phyloP scores from a whole-genome alignment of 495 filamentous ascomycete genomes.

The Penicillium robsamsonii region DNA sequence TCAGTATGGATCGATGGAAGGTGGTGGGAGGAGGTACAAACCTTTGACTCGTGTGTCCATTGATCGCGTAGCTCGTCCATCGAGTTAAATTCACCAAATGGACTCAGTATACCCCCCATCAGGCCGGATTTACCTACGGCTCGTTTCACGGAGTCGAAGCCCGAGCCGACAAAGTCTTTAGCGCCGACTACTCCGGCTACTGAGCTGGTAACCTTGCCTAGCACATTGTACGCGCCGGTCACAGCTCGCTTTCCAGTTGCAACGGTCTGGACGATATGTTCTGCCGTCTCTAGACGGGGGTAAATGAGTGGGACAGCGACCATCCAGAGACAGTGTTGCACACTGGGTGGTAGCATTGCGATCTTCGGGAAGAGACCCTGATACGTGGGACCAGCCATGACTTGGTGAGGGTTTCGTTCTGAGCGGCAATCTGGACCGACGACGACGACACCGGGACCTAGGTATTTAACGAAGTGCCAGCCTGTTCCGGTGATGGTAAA shows the following conservation, averaged over 20 bases:
- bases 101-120: constrained; percentile 90
- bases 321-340: constrained; percentile 97
- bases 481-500: constrained; percentile 97
- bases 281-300: constrained; percentile 85
- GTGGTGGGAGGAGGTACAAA: constrained; percentile 23
- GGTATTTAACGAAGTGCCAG: constrained; percentile 97
- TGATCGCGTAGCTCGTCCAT: constrained; percentile 91
- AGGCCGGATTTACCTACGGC: constrained; percentile 91
- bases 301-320: constrained; percentile 87
- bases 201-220: constrained; percentile 90
- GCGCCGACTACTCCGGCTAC: constrained; percentile 93
- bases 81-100: constrained; percentile 96
- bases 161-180: constrained; percentile 83
- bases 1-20: constrained; percentile 5
- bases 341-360: constrained; percentile 82
- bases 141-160: constrained; percentile 91
- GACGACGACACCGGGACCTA: constrained; percentile 86
- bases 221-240: constrained; percentile 89
- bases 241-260: constrained; percentile 95
- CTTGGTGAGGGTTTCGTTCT: constrained; percentile 84
- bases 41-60: constrained; percentile 97
- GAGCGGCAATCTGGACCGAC: constrained; percentile 89
- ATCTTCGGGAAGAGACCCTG: constrained; percentile 96
- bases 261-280: constrained; percentile 83
- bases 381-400: constrained; percentile 94